Conservation (phyloP, 1,139 yeast genomes). For the Pichia kudriavzevii region DNA sequence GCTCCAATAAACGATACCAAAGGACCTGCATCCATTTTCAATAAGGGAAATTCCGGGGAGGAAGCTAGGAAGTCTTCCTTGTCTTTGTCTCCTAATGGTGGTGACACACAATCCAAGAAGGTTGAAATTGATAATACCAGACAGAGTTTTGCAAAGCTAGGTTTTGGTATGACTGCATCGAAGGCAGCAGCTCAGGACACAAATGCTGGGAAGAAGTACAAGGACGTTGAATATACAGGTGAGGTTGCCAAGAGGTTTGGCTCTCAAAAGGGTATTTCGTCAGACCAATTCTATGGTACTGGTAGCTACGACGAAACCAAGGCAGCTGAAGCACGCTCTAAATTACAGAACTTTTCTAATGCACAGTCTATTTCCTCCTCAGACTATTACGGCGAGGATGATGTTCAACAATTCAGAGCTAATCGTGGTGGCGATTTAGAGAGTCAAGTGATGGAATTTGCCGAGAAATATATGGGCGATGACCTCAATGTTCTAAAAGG, state of each 20-base stretch:
- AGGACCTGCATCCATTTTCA: conserved; percentile 17
- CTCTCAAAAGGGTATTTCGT: conserved; percentile 85
- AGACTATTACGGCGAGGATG: conserved; percentile 84
- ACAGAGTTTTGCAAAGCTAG: conserved; percentile 68
- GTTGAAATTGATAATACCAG: conserved; percentile 46
- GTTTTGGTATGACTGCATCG: conserved; percentile 68
- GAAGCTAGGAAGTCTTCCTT: conserved; percentile 7
- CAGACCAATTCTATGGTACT: conserved; percentile 90
- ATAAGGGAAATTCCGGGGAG: conserved; percentile 1
- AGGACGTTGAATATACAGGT: conserved; percentile 49
- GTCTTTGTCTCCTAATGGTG: conserved; percentile 2
- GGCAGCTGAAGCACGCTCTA: conserved; percentile 69
- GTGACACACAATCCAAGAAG: conserved; percentile 6
- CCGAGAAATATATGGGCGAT: conserved; percentile 71
- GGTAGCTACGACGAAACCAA: conserved; percentile 75
- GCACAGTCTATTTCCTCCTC: conserved; percentile 89
- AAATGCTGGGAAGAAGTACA: conserved; percentile 31
- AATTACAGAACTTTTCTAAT: conserved; percentile 73
- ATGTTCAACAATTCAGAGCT: conserved; percentile 28
- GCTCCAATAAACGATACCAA: neutral
- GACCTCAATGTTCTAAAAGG: conserved; percentile 84
- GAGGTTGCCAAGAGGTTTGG: conserved; percentile 76
- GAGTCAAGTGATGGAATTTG: conserved; percentile 48
- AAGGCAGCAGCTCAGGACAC: conserved; percentile 28
- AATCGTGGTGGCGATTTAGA: conserved; percentile 38